Percentiles rank a stretch among this genome's conserved stretches.
These are phyloP conservation scores for Cordyceps javanica DNA, from an alignment of 2,329 filamentous ascomycete species.

Conservation along the genomic window DNA sequence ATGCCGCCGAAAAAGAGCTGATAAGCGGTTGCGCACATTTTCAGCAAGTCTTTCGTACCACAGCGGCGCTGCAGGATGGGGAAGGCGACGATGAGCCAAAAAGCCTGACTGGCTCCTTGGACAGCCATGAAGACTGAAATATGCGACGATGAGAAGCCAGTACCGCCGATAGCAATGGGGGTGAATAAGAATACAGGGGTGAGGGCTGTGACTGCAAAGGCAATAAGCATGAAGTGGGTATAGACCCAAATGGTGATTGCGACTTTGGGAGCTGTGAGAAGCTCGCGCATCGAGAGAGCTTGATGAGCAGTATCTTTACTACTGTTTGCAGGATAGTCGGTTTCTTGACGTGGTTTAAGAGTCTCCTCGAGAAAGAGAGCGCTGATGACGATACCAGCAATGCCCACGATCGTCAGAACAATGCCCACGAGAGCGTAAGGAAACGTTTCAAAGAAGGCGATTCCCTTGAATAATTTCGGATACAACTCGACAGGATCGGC, in stretches of 20 bases:
- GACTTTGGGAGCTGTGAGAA: conserved; percentile 61
- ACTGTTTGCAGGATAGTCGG: conserved; percentile 19
- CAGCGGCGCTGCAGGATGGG: conserved; percentile 58
- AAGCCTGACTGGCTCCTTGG: conserved; percentile 58
- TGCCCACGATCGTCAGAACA: conserved; percentile 47
- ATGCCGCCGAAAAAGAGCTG: conserved; percentile 57
- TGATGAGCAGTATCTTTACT: neutral
- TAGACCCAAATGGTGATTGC: conserved; percentile 59
- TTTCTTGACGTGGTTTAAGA: conserved; percentile 25
- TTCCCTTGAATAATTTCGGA: conserved; percentile 42
- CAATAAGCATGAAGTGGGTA: conserved; percentile 60
- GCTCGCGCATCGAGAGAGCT: conserved; percentile 22
- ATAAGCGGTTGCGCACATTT: conserved; percentile 47
- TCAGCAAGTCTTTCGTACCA: conserved; percentile 63
- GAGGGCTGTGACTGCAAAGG: conserved; percentile 65
- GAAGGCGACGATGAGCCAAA: conserved; percentile 67
- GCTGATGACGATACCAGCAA: conserved; percentile 44
- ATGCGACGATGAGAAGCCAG: conserved; percentile 52
- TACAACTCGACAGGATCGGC: conserved; percentile 63
- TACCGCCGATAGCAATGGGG: conserved; percentile 54
- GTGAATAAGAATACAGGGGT: conserved; percentile 65
- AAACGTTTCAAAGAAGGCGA: conserved; percentile 41
- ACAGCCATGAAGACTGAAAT: conserved; percentile 63
- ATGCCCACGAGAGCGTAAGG: conserved; percentile 52
- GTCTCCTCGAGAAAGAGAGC: conserved; percentile 60